Evolutionary conservation across 2,329 filamentous ascomycete genomes (phyloP).

Genomic region (Pseudogymnoascus sp.): DNA sequence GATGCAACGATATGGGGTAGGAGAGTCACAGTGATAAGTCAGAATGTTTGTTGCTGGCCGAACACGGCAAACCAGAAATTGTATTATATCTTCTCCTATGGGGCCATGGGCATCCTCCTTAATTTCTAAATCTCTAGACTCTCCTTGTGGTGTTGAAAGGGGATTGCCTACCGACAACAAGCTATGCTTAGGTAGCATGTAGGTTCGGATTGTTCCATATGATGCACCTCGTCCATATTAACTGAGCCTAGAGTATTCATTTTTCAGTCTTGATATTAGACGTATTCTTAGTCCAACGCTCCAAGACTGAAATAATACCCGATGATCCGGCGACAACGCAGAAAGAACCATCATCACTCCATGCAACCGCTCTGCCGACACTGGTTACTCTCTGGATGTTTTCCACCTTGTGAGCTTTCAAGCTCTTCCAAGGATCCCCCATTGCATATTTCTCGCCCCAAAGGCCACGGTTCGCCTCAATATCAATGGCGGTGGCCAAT

Average conservation of each 20-base stretch:
- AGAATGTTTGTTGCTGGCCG: neutral
- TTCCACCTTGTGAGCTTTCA: conserved; percentile 22
- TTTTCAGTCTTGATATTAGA: neutral
- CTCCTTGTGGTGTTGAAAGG: neutral
- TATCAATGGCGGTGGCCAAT: conserved; percentile 13
- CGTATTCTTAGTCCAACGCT: neutral
- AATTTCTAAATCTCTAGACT: neutral
- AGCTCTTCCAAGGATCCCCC: conserved; percentile 11
- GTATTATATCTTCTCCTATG: neutral
- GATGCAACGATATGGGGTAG: neutral
- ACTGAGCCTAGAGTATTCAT: neutral
- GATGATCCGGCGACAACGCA: conserved; percentile 27
- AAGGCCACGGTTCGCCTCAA: conserved; percentile 1
- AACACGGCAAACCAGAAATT: neutral
- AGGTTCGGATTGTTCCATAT: neutral
- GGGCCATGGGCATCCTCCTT: neutral
- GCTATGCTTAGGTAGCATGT: neutral
- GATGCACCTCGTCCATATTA: neutral
- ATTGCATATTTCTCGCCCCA: conserved; percentile 25
- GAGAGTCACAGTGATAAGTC: neutral
- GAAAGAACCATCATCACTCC: conserved; percentile 26
- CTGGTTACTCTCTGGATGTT: conserved; percentile 18
- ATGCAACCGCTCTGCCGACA: conserved; percentile 24
- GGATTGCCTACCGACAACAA: neutral
- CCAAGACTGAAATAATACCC: conserved; percentile 21